Evolutionary conservation across 2,329 filamentous ascomycete genomes (phyloP).

Genomic region (Davidsoniella eucalypti): DNA sequence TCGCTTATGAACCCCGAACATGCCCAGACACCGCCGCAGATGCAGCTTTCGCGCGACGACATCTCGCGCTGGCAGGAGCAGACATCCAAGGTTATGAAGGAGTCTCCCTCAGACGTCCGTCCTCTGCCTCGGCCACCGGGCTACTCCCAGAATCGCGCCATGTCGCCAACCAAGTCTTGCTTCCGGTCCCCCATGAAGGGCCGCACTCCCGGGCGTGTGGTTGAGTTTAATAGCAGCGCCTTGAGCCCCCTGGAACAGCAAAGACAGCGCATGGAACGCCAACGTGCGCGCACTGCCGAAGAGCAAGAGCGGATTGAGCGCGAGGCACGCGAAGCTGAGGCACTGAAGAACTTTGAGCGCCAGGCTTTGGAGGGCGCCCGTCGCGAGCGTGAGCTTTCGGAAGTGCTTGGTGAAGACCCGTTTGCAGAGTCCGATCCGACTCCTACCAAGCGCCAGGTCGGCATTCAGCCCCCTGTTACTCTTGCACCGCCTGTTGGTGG

Average conservation of each 20-base stretch:
- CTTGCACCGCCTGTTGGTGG: conserved; percentile 6
- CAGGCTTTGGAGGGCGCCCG: conserved; percentile 13
- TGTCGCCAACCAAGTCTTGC: conserved; percentile 40
- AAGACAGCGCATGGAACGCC: conserved; percentile 7
- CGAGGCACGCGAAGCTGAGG: conserved; percentile 3
- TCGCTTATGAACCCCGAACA: background rate
- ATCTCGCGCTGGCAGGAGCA: conserved; percentile 27
- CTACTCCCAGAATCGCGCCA: conserved; percentile 23
- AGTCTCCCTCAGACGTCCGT: conserved; percentile 14
- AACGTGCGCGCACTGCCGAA: conserved; percentile 1
- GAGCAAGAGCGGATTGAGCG: background rate
- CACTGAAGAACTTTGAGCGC: conserved; percentile 5
- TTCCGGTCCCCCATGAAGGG: conserved; percentile 40
- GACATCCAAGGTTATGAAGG: conserved; percentile 18
- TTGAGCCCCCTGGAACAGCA: conserved; percentile 29
- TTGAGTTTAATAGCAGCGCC: conserved; percentile 38
- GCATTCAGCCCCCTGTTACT: conserved; percentile 9
- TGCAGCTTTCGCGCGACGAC: conserved; percentile 26
- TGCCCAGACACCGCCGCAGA: conserved; percentile 22
- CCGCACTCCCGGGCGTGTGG: conserved; percentile 39
- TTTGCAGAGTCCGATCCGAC: background rate
- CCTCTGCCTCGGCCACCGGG: conserved; percentile 22
- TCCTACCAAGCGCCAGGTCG: background rate
- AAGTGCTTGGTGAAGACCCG: background rate
- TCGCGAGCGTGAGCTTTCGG: conserved; percentile 7